phyloP scores from a whole-genome alignment of 805 yeast species.

The Barnettozyma botsteinii region DNA sequence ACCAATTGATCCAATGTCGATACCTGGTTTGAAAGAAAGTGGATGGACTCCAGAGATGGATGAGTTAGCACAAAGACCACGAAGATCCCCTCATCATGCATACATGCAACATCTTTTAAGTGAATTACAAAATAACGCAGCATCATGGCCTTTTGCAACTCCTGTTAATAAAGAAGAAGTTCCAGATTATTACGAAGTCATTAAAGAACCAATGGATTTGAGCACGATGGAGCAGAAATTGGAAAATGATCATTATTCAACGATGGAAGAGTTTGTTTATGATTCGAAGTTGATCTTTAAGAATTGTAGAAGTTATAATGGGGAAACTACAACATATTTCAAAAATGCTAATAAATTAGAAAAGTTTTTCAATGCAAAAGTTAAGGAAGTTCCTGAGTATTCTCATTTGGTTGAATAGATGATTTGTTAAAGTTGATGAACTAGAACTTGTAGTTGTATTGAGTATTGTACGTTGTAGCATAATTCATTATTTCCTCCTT shows the following conservation, averaged over 20 bases:
- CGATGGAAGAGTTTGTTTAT: constrained; percentile 85
- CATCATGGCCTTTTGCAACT: constrained; percentile 95
- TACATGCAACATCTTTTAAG: constrained; percentile 84
- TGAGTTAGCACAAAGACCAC: constrained; percentile 89
- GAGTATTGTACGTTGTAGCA: too few species aligned
- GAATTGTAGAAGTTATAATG: constrained; percentile 89
- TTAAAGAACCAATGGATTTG: constrained; percentile 96
- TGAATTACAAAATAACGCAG: constrained; percentile 89
- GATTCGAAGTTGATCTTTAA: constrained; percentile 83
- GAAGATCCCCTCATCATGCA: constrained; percentile 90
- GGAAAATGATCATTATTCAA: constrained; percentile 86
- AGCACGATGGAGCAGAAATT: constrained; percentile 92
- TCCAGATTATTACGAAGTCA: constrained; percentile 92
- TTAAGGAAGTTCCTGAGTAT: constrained; percentile 90
- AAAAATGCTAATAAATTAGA: constrained; percentile 93
- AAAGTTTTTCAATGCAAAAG: constrained; percentile 74
- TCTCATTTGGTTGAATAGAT: constrained; percentile 64
- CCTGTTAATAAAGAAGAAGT: constrained; percentile 94
- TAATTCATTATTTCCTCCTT: too few species aligned
- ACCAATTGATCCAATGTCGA: constrained; percentile 70
- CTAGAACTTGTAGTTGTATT: not conserved
- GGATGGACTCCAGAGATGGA: constrained; percentile 99
- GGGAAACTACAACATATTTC: constrained; percentile 90
- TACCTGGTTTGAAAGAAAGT: constrained; percentile 88
- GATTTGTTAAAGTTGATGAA: constrained; percentile 2